Conservation (phyloP, 164 flowering plant genomes). For the Piper longum region DNA sequence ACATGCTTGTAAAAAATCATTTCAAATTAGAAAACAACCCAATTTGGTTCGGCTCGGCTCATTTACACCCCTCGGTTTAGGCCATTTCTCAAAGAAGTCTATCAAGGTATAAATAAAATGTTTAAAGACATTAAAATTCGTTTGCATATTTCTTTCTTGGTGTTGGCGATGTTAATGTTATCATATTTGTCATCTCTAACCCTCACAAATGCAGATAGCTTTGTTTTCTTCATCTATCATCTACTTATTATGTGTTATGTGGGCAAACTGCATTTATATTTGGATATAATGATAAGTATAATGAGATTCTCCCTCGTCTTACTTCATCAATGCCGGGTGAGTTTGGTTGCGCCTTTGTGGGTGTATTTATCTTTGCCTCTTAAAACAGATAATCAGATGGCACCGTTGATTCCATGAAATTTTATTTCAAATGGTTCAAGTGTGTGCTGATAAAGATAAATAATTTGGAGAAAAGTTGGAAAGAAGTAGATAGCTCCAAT, state of each 20-base stretch:
- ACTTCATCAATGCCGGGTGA: constrained; percentile 55
- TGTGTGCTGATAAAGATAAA: no score
- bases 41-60: no score
- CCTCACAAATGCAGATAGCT: constrained; percentile 42
- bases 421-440: no score
- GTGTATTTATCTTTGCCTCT: constrained; percentile 12
- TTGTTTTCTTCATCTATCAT: constrained; percentile 61
- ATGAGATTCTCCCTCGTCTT: not conserved
- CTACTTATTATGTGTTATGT: constrained; percentile 63
- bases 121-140: not conserved
- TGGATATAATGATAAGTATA: not conserved
- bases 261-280: constrained; percentile 92
- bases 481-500: no score
- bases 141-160: not conserved
- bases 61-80: no score
- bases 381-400: not conserved
- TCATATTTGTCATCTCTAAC: not conserved
- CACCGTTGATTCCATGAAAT: no score
- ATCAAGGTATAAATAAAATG: constrained; percentile 36
- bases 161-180: not conserved
- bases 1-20: no score
- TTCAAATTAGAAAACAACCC: no score
- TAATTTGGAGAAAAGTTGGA: no score
- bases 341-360: constrained; percentile 2
- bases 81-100: constrained; percentile 78